Evolutionary conservation across 2,329 filamentous ascomycete species (phyloP), one percentile per base, ranked within the genome.

Genomic region (Karstenula rhodostoma): DNA sequence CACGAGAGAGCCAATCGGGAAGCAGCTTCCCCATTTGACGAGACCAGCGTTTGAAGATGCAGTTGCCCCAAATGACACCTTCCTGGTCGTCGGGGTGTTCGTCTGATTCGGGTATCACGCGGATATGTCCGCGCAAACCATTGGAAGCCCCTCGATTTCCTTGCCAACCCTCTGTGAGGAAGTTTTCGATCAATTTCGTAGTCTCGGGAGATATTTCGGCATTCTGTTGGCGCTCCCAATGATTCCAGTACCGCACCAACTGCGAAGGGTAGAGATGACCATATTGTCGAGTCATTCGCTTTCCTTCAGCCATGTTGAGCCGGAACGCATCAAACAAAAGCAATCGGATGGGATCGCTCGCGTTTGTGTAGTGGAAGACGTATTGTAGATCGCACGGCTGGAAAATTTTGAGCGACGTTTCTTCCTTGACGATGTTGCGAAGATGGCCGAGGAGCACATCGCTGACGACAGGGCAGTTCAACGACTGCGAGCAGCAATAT

Each of bases 401-500:
- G n/a, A 51, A 17, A 7, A 51, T 2, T 10, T 13, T 15, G 4
- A 51, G 15, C 29, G 19, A 22, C 12, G 44, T 33, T 19, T 58
- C 46, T 17, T 53, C 43, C 6, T 29, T 4, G 4, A 64, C n/a
- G 9, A 61, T 23, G 15, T 49, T 29, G 3, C 32, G 17, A 7
- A 64, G 32, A 5, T 61, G 40, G 22, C 63, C 53, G 3, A 64
- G 35, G 6, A 65, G 52, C 35, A 64, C 57, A 23, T 65, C 60
- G 57, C 62, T 46, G 8, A 65, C 58, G 17, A 42, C 33, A 2
- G 50, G 51, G 10, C 48, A 60, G 1, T 42, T n/a, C 46, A 63
- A 50, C 3, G n/a, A 22, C 32, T 61, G 58, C 6, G 58, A 59
- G 19, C 59, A 33, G n/a, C 48, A 52, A 23, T 62, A 65, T 1